Evolutionary conservation across 176 grass and related monocot genomes (phyloP).

Genomic region (Guadua angustifolia): DNA sequence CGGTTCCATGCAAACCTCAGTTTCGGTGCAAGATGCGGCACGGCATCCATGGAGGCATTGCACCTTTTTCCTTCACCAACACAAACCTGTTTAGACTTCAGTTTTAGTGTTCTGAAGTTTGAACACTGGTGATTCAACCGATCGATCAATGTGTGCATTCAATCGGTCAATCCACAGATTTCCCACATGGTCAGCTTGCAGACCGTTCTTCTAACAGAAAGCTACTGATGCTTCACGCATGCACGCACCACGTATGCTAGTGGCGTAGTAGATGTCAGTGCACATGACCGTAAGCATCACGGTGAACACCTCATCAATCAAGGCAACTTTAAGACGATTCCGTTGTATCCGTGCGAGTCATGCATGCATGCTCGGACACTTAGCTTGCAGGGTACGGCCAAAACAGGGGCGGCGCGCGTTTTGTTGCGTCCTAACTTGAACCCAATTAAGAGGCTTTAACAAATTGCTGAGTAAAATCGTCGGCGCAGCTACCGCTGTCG

Average conservation of each 20-base stretch:
- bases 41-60: not conserved
- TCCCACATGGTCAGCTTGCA: not conserved
- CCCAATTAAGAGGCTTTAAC: not conserved
- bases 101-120: too few species aligned
- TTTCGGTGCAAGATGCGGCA: slow-evolving; percentile 19
- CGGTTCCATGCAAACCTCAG: slow-evolving; percentile 33
- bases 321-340: not conserved
- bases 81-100: not conserved
- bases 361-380: not conserved
- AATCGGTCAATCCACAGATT: not conserved
- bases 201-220: not conserved
- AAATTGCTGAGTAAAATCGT: not conserved
- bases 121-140: not conserved
- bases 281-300: not conserved
- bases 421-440: not conserved
- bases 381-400: slow-evolving; percentile 6
- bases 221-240: not conserved
- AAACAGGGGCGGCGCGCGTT: too few species aligned
- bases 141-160: not conserved
- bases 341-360: not conserved
- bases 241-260: not conserved
- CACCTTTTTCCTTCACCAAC: not conserved
- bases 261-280: not conserved
- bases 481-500: not conserved
- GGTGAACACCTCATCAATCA: not conserved